Conservation (phyloP, 441 rosid species). For the Gossypium laxum region DNA sequence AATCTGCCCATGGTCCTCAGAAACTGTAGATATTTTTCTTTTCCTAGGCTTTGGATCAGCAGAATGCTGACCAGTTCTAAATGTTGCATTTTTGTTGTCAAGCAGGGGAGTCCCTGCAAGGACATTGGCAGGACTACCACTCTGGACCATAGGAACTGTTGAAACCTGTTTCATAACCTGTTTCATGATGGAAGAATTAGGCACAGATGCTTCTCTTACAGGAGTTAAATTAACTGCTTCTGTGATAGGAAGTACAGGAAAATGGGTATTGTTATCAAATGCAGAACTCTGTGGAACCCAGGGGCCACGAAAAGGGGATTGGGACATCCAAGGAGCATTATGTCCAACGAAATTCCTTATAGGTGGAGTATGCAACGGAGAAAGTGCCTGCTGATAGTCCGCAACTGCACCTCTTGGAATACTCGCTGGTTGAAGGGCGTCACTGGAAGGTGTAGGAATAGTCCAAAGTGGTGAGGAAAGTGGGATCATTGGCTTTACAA, state of each 20-base stretch:
- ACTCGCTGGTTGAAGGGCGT: slow-evolving; percentile 46
- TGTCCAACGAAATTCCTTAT: slow-evolving; percentile 51
- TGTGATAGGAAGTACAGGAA: slow-evolving; percentile 44
- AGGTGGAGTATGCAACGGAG: slow-evolving; percentile 62
- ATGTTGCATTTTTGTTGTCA: slow-evolving; percentile 38
- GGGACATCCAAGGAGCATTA: slow-evolving; percentile 65
- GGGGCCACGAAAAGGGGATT: slow-evolving; percentile 51
- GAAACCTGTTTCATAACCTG: slow-evolving; percentile 40
- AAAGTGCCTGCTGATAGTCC: slow-evolving; percentile 51
- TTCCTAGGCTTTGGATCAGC: slow-evolving; percentile 65
- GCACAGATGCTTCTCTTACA: slow-evolving; percentile 44
- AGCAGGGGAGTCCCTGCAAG: slow-evolving; percentile 34
- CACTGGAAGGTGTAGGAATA: slow-evolving; percentile 50
- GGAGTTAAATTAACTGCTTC: slow-evolving; percentile 58
- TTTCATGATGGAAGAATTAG: slow-evolving; percentile 39
- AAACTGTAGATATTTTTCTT: slow-evolving; percentile 51
- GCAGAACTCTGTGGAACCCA: slow-evolving; percentile 69
- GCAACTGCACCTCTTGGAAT: slow-evolving; percentile 47
- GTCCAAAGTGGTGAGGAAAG: slow-evolving; percentile 88
- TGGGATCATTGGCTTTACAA: slow-evolving; percentile 51
- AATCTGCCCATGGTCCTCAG: slow-evolving; percentile 41
- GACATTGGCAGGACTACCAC: slow-evolving; percentile 36
- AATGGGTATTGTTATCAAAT: slow-evolving; percentile 47
- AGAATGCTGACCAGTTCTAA: slow-evolving; percentile 41
- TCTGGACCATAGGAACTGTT: slow-evolving; percentile 28